A percentile compares a stretch with the other conserved stretches of the same genome.
Evolutionary conservation across 768 basidiomycete species (phyloP).

Genomic region (Tephrocybe rancida): DNA sequence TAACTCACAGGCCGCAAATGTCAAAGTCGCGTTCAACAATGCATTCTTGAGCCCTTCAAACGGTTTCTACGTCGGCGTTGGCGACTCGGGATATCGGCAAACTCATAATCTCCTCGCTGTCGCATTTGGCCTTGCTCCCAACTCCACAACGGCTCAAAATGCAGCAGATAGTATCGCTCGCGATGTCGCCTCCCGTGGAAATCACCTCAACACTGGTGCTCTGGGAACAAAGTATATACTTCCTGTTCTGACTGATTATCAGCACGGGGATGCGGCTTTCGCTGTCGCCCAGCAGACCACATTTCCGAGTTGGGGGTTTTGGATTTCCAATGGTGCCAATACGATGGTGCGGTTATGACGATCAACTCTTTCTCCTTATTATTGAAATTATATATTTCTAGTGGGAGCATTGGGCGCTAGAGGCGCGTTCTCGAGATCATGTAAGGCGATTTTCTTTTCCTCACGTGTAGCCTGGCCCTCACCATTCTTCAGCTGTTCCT

Average conservation of each 20-base stretch:
- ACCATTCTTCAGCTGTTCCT: constrained; percentile 25
- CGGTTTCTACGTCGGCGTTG: constrained; percentile 25
- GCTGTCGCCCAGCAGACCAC: constrained; percentile 28
- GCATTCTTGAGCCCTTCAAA: constrained; percentile 23
- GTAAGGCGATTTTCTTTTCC: constrained; percentile 15
- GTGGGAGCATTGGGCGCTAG: constrained; percentile 34
- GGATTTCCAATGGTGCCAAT: constrained; percentile 31
- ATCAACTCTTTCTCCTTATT: background rate
- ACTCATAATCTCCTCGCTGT: constrained; percentile 31
- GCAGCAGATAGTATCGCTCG: constrained; percentile 27
- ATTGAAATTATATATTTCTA: constrained; percentile 1
- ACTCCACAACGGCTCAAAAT: constrained; percentile 19
- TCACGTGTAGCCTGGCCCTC: background rate
- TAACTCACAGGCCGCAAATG: constrained; percentile 22
- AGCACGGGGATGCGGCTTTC: constrained; percentile 25
- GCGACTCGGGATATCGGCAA: constrained; percentile 30
- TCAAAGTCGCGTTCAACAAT: constrained; percentile 29
- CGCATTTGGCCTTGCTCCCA: constrained; percentile 24
- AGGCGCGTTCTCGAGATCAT: constrained; percentile 32
- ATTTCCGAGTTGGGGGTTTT: constrained; percentile 32
- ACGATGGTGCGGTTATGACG: constrained; percentile 21
- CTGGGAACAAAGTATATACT: constrained; percentile 14
- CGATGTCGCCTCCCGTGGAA: constrained; percentile 23
- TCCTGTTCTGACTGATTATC: constrained; percentile 23
- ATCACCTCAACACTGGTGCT: constrained; percentile 3